phyloP scores from a whole-genome alignment of 768 basidiomycete species.

The Leccinum barrowsii region DNA sequence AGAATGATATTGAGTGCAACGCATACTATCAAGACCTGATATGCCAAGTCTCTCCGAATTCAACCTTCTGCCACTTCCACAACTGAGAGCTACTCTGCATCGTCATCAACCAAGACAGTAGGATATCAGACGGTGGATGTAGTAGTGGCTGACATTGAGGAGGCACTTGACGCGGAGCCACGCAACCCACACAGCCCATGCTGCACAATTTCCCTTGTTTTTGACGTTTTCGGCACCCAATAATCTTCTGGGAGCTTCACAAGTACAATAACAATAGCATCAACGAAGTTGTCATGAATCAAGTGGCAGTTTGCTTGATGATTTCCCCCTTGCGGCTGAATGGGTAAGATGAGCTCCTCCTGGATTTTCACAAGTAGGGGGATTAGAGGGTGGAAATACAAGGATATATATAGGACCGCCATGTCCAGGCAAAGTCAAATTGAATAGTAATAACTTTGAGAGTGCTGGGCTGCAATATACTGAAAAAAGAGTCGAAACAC shows the following conservation, averaged over 20 bases:
- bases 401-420: neutral
- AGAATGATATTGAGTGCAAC: too few species aligned
- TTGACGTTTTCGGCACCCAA: neutral
- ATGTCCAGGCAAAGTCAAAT: too few species aligned
- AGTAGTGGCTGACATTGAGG: neutral
- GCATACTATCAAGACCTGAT: too few species aligned
- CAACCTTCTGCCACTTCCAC: too few species aligned
- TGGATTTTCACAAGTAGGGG: neutral
- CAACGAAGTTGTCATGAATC: neutral
- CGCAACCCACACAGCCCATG: too few species aligned
- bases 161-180: neutral
- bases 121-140: neutral
- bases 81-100: neutral
- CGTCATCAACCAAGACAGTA: neutral
- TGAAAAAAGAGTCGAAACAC: too few species aligned
- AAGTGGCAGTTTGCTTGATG: neutral
- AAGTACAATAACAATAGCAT: neutral
- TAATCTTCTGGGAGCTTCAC: neutral
- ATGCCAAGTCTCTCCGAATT: too few species aligned
- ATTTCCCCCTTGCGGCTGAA: neutral
- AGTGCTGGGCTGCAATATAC: too few species aligned
- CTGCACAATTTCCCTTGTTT: neutral
- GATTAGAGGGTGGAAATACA: neutral
- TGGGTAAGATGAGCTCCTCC: neutral
- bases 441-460: too few species aligned